These are phyloP conservation scores for Tetrapyrgos nigripes DNA, from an alignment of 1,284 basidiomycete species.

Conservation along the genomic window DNA sequence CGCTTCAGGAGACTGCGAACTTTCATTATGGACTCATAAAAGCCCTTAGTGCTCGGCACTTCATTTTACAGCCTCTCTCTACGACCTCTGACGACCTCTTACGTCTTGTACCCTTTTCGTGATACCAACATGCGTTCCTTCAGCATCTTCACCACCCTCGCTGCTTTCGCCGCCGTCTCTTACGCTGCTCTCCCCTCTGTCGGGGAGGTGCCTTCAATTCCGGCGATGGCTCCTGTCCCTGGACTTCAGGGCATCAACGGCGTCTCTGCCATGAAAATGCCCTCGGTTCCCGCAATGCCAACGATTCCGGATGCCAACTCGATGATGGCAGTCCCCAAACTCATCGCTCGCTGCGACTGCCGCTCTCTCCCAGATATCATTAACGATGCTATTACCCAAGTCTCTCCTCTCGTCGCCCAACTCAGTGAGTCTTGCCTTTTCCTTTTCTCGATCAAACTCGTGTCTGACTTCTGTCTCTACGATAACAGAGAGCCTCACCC, in stretches of 20 bases:
- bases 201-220: background rate
- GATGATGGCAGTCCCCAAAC: background rate
- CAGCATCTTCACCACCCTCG: constrained; percentile 14
- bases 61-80: too few species aligned
- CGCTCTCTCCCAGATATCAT: constrained; percentile 7
- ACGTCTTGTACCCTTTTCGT: too few species aligned
- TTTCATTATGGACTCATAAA: too few species aligned
- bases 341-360: constrained; percentile 10
- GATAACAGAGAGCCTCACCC: constrained; percentile 8
- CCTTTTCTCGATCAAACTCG: background rate
- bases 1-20: too few species aligned
- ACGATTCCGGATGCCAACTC: too few species aligned
- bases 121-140: constrained; percentile 16
- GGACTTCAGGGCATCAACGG: too few species aligned
- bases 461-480: background rate
- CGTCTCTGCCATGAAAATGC: too few species aligned
- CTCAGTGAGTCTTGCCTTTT: constrained; percentile 4
- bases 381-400: background rate
- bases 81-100: too few species aligned
- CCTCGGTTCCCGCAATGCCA: too few species aligned
- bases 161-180: constrained; percentile 14
- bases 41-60: too few species aligned
- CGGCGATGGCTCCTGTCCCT: background rate
- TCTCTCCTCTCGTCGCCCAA: constrained; percentile 5
- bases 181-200: constrained; percentile 10